Conservation (phyloP, 371 early-diverging fungal genomes). For the Phascolomyces articulosus region DNA sequence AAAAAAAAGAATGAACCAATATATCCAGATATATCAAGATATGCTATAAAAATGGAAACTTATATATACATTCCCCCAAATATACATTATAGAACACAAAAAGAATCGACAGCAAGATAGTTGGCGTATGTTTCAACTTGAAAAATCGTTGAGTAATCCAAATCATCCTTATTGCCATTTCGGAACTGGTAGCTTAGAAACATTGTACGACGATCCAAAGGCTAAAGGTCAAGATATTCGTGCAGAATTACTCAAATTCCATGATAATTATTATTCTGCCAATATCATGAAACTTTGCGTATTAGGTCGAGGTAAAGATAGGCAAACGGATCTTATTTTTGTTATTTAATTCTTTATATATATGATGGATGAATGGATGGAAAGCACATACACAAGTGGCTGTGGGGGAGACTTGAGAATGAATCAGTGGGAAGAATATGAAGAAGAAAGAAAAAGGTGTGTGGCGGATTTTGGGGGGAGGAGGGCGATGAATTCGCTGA, state of each 20-base stretch:
- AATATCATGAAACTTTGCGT: conserved; percentile 95
- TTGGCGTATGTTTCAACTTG: conserved; percentile 88
- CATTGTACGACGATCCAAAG: conserved; percentile 79
- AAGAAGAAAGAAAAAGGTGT: too few species aligned
- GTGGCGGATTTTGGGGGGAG: too few species aligned
- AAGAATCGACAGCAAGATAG: conserved; percentile 87
- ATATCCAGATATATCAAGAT: background rate
- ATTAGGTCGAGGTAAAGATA: conserved; percentile 81
- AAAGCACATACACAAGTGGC: too few species aligned
- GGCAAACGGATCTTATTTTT: too few species aligned
- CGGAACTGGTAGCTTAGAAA: conserved; percentile 85
- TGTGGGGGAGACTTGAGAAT: too few species aligned
- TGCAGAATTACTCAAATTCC: conserved; percentile 85
- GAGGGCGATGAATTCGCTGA: background rate
- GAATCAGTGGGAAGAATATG: too few species aligned
- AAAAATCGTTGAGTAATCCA: conserved; percentile 77
- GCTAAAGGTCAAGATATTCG: conserved; percentile 79
- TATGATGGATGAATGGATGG: background rate
- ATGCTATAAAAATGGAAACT: background rate
- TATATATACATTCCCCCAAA: background rate
- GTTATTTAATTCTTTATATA: background rate
- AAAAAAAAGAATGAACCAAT: background rate
- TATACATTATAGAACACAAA: conserved; percentile 74
- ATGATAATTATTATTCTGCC: conserved; percentile 88
- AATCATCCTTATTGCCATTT: conserved; percentile 88